These are phyloP conservation scores for Auxenochlorella protothecoides DNA, from an alignment of 139 green algal species.

Conservation along the genomic window DNA sequence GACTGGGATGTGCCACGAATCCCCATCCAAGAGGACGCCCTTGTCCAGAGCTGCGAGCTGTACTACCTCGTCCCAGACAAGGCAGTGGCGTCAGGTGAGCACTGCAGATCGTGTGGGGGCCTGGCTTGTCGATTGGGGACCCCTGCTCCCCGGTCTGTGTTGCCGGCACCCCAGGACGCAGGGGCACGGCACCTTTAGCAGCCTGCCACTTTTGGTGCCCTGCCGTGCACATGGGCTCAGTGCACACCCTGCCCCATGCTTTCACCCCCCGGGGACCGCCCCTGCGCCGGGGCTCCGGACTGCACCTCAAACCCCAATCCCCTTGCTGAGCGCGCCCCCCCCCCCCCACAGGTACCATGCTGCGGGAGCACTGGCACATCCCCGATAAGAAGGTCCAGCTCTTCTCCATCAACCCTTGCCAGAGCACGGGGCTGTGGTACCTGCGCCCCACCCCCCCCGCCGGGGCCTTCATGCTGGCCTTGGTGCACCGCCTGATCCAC, in stretches of 20 bases:
- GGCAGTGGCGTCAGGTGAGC: not conserved
- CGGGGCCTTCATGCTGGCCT: not conserved
- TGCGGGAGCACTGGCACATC: no score
- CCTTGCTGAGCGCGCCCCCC: not conserved
- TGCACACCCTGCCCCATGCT: no score
- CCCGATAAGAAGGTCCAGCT: no score
- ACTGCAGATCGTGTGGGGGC: not conserved
- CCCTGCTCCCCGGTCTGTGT: no score
- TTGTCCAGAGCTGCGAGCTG: conserved; percentile 1
- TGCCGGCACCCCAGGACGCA: no score
- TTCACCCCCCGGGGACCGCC: no score
- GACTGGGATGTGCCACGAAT: not conserved
- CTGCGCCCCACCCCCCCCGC: not conserved
- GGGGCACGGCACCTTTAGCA: no score
- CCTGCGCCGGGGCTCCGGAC: no score
- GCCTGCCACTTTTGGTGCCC: no score
- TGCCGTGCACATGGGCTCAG: no score
- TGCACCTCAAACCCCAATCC: no score
- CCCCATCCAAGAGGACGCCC: not conserved
- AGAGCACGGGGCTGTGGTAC: conserved; percentile 5
- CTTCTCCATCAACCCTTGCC: conserved; percentile 1
- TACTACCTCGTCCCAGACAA: not conserved
- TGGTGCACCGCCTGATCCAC: not conserved
- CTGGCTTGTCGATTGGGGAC: no score
- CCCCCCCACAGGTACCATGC: not conserved